These are phyloP conservation scores for Dentipellis sp. DNA, from an alignment of 768 basidiomycete genomes.

Conservation along the genomic window DNA sequence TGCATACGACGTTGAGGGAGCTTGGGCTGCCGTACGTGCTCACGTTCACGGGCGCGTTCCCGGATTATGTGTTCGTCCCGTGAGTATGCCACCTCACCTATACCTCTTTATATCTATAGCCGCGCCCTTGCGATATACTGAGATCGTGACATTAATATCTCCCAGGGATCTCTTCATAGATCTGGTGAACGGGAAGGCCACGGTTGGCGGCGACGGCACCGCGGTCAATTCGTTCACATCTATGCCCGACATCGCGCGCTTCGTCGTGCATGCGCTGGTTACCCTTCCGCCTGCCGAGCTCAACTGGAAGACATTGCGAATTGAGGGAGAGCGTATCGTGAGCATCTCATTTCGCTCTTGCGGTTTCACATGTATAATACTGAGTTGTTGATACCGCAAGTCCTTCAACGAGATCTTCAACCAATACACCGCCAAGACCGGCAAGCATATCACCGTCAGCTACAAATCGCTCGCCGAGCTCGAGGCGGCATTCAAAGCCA, in stretches of 20 bases:
- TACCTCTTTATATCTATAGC: not conserved
- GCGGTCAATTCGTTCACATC: not conserved
- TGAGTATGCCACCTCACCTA: too few relatives aligned
- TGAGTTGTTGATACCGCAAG: not conserved
- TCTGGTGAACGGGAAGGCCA: not conserved
- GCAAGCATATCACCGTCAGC: not conserved
- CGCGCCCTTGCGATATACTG: not conserved
- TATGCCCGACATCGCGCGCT: not conserved
- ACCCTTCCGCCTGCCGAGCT: not conserved
- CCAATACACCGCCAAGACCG: not conserved
- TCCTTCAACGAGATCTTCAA: not conserved
- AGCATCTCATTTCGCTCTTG: not conserved
- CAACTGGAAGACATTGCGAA: not conserved
- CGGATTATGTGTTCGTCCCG: not conserved
- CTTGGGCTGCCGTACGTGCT: not conserved
- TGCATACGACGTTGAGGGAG: not conserved
- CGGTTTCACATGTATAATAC: not conserved
- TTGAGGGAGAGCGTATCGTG: not conserved
- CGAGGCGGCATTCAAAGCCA: not conserved
- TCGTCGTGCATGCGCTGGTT: not conserved
- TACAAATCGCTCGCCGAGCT: not conserved
- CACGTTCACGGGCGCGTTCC: not conserved
- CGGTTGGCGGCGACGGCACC: constrained; percentile 1
- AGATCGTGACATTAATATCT: too few relatives aligned
- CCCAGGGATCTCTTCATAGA: too few relatives aligned